phyloP scores from a whole-genome alignment of 2,329 filamentous ascomycete genomes.

The Ceratocystis ficicola region DNA sequence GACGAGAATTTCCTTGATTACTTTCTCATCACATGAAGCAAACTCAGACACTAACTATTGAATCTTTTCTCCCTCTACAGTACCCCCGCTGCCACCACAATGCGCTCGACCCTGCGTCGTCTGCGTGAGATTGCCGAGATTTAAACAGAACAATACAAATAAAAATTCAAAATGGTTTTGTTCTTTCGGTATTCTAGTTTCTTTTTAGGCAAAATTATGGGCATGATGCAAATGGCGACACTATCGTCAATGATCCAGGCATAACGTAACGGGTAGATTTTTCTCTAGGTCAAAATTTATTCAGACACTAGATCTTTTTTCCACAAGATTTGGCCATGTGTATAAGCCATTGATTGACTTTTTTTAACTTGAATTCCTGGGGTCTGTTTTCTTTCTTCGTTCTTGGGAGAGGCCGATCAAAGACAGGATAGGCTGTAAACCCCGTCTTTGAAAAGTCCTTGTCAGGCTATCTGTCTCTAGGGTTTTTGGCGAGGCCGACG shows the following conservation, averaged over 20 bases:
- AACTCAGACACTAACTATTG: conserved; percentile 26
- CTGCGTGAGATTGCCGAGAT: conserved; percentile 96
- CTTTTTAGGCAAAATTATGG: conserved; percentile 21
- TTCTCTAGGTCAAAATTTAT: conserved; percentile 22
- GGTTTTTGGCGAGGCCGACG: no score
- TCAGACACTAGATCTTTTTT: conserved; percentile 20
- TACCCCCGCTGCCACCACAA: conserved; percentile 84
- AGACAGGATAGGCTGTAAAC: no score
- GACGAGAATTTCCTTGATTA: not conserved
- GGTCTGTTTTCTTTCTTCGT: not conserved
- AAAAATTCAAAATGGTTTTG: conserved; percentile 24
- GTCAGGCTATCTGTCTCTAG: no score
- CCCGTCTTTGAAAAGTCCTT: no score
- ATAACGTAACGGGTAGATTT: conserved; percentile 22
- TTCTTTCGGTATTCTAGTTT: conserved; percentile 16
- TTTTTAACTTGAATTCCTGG: not conserved
- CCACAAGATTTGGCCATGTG: conserved; percentile 10
- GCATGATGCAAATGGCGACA: conserved; percentile 21
- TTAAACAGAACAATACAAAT: conserved; percentile 39
- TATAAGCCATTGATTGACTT: conserved; percentile 9
- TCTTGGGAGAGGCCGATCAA: not conserved
- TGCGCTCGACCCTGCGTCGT: conserved; percentile 91
- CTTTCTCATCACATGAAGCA: not conserved
- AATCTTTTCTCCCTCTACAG: conserved; percentile 35
- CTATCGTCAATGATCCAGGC: conserved; percentile 21